phyloP scores from a whole-genome alignment of 2,329 filamentous ascomycete genomes.

The Penicillium sp. region DNA sequence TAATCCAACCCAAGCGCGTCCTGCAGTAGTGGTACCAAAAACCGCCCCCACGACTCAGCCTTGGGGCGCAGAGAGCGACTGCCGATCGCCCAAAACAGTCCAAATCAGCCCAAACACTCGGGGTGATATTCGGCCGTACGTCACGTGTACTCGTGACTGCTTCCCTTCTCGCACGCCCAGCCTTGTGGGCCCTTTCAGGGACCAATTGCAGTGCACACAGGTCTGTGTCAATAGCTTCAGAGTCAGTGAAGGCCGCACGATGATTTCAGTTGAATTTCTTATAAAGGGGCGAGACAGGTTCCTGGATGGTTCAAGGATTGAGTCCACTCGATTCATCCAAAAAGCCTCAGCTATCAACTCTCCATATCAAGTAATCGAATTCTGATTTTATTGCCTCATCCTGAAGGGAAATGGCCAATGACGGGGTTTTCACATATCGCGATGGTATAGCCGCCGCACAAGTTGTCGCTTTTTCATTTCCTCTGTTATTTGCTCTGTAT shows the following conservation, averaged over 20 bases:
- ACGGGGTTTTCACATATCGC: constrained; percentile 11
- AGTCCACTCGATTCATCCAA: too few species aligned
- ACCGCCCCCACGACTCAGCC: constrained; percentile 1
- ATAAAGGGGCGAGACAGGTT: not conserved
- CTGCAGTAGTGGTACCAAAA: not conserved
- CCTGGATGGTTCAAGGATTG: too few species aligned
- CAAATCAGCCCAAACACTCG: not conserved
- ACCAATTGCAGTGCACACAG: not conserved
- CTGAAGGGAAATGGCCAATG: not conserved
- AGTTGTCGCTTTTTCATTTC: constrained; percentile 9
- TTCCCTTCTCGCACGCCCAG: constrained; percentile 1
- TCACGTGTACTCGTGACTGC: constrained; percentile 2
- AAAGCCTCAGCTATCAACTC: too few species aligned
- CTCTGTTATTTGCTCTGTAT: constrained; percentile 9
- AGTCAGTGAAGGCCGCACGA: not conserved
- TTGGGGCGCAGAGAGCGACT: not conserved
- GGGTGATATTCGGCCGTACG: constrained; percentile 1
- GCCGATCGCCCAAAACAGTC: not conserved
- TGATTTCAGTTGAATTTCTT: not conserved
- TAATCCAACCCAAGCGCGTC: too few species aligned
- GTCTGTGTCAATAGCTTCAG: not conserved
- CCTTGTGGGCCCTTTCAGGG: not conserved
- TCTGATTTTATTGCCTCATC: not conserved
- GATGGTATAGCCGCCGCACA: constrained; percentile 20
- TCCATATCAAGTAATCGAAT: too few species aligned